Evolutionary conservation across 139 green algal genomes (phyloP).

Genomic region (Zygnema circumcarinatum): DNA sequence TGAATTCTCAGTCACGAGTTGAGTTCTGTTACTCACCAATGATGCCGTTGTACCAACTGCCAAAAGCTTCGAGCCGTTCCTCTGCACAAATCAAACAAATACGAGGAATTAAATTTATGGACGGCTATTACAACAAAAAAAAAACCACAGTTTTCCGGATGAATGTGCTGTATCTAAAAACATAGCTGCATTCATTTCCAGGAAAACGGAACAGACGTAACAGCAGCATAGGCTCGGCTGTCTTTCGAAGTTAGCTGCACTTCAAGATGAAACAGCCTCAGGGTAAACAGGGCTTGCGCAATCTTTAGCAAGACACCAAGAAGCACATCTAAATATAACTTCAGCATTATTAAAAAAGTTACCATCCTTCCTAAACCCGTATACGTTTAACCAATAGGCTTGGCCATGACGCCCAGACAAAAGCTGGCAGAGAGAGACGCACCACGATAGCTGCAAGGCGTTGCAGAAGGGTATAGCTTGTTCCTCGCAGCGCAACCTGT

Average conservation of each 20-base stretch:
- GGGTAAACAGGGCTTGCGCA: no score
- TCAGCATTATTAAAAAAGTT: no score
- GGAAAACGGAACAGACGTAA: not conserved
- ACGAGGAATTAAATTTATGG: not conserved
- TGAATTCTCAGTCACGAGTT: no score
- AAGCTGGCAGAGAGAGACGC: not conserved
- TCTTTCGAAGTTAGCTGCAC: no score
- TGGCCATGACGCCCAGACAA: no score
- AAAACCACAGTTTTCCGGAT: not conserved
- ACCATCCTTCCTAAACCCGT: no score
- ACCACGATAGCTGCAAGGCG: constrained; percentile 49
- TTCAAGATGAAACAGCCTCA: no score
- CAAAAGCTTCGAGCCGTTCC: constrained; percentile 61
- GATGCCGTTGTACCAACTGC: constrained; percentile 53
- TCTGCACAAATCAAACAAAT: constrained; percentile 38
- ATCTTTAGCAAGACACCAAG: no score
- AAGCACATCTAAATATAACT: no score
- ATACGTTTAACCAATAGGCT: no score
- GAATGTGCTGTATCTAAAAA: not conserved
- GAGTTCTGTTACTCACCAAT: constrained; percentile 47
- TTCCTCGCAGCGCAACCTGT: constrained; percentile 71
- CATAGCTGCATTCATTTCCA: not conserved
- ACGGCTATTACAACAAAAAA: not conserved
- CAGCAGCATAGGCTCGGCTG: no score
- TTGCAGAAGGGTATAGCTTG: constrained; percentile 66